Evolutionary conservation across 441 rosid genomes (phyloP).

Genomic region (Pelargonium citronellum): DNA sequence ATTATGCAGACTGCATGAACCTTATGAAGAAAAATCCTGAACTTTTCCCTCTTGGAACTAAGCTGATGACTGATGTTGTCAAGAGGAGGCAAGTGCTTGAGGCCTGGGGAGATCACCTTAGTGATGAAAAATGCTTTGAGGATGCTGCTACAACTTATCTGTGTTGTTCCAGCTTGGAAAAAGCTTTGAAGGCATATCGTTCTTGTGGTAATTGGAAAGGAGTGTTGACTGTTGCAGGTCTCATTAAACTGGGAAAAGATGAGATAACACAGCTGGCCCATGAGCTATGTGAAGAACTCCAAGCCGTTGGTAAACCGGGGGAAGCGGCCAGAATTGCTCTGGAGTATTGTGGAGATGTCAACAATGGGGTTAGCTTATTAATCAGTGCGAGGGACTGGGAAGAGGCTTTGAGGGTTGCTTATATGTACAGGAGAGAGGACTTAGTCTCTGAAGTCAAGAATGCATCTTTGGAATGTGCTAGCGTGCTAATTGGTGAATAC

Average conservation of each 20-base stretch:
- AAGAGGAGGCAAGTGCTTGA: conserved; percentile 62
- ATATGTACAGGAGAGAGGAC: conserved; percentile 55
- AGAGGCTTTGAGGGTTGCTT: conserved; percentile 80
- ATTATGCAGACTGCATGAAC: conserved; percentile 60
- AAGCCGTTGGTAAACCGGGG: conserved; percentile 83
- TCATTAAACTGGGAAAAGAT: conserved; percentile 57
- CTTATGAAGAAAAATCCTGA: conserved; percentile 75
- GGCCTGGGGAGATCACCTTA: conserved; percentile 88
- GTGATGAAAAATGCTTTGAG: conserved; percentile 61
- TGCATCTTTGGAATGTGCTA: conserved; percentile 73
- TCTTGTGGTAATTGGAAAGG: conserved; percentile 84
- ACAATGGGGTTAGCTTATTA: conserved; percentile 55
- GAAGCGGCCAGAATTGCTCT: conserved; percentile 92
- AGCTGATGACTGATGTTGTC: conserved; percentile 52
- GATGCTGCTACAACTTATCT: conserved; percentile 82
- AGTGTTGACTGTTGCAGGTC: conserved; percentile 75
- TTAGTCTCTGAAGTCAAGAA: conserved; percentile 52
- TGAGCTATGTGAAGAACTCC: conserved; percentile 85
- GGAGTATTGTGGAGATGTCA: conserved; percentile 70
- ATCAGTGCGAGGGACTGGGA: conserved; percentile 89
- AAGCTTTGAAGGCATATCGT: conserved; percentile 81
- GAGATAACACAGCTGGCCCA: conserved; percentile 63
- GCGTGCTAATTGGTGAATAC: conserved; percentile 51
- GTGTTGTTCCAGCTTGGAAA: conserved; percentile 63
- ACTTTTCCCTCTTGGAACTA: conserved; percentile 73